These are phyloP conservation scores for Apophysomyces ossiformis DNA, from an alignment of 371 early-diverging fungal species.

Conservation along the genomic window DNA sequence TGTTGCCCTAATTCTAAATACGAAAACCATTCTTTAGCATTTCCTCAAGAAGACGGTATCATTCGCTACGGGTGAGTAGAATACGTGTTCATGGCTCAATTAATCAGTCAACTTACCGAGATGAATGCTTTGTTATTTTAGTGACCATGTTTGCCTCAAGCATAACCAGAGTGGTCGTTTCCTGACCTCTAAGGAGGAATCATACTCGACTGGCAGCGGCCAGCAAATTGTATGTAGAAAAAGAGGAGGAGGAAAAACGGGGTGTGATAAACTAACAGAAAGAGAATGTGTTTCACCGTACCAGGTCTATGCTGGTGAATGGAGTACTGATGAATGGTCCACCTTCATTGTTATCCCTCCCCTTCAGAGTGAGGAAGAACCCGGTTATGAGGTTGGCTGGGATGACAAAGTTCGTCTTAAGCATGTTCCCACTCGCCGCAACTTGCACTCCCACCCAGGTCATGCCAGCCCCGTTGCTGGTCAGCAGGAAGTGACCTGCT, in stretches of 20 bases:
- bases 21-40: neutral
- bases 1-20: too few relatives aligned
- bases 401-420: constrained; percentile 60
- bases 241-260: too few relatives aligned
- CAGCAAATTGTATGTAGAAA: constrained; percentile 47
- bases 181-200: constrained; percentile 41
- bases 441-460: constrained; percentile 64
- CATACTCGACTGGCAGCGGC: constrained; percentile 53
- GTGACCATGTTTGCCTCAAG: constrained; percentile 54
- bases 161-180: constrained; percentile 62
- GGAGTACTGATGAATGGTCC: constrained; percentile 43
- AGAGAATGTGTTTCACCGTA: constrained; percentile 43
- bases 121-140: neutral
- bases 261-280: neutral
- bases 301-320: constrained; percentile 50
- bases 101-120: too few relatives aligned
- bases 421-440: constrained; percentile 50
- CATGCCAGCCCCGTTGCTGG: constrained; percentile 52
- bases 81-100: neutral
- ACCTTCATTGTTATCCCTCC: constrained; percentile 62
- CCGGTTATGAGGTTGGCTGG: constrained; percentile 52
- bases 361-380: constrained; percentile 29
- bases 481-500: constrained; percentile 68
- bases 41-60: neutral
- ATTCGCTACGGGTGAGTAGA: constrained; percentile 3